phyloP scores from a whole-genome alignment of 2,329 filamentous ascomycete genomes.

The Botrytis hyacinthi region DNA sequence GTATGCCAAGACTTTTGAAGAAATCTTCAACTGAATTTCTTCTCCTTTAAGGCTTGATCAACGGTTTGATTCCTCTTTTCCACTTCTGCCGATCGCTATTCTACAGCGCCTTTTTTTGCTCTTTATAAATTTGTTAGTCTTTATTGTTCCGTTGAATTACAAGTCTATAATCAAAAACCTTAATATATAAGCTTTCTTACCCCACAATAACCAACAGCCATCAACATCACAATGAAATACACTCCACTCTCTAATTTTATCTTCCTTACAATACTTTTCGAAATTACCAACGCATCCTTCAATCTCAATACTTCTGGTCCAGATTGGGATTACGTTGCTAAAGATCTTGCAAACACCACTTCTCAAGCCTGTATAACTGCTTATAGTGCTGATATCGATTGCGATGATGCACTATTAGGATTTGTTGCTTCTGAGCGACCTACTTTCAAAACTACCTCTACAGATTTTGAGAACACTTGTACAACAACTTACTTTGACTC shows the following conservation, averaged over 20 bases:
- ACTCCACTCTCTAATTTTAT: neutral
- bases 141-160: neutral
- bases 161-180: neutral
- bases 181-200: neutral
- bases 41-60: neutral
- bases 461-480: constrained; percentile 34
- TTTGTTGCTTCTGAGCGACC: constrained; percentile 37
- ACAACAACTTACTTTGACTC: constrained; percentile 34
- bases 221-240: neutral
- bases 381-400: constrained; percentile 37
- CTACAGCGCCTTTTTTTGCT: neutral
- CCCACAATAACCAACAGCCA: neutral
- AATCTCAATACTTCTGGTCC: constrained; percentile 36
- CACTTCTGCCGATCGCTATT: neutral
- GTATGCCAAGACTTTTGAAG: neutral
- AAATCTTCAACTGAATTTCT: neutral
- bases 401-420: constrained; percentile 36
- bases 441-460: constrained; percentile 31
- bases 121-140: neutral
- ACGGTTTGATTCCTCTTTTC: neutral
- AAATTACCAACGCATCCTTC: constrained; percentile 24
- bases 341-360: constrained; percentile 36
- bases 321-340: constrained; percentile 37
- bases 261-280: neutral
- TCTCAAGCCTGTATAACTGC: constrained; percentile 37